Evolutionary conservation across 1,139 yeast genomes (phyloP).

Genomic region (Pichia sp.): DNA sequence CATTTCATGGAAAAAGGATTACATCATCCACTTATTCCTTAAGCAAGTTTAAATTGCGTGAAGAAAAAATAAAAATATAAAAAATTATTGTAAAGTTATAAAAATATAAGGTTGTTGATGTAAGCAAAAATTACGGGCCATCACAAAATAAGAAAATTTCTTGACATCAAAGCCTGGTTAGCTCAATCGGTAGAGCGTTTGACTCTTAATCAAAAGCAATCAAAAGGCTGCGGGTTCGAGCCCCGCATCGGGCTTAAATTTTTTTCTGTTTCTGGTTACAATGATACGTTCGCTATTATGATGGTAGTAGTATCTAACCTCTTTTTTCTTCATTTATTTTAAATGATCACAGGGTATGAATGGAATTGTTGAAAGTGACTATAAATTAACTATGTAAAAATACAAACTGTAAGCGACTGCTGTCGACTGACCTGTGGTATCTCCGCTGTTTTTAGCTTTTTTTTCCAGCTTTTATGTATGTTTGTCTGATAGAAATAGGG

Average conservation of each 20-base stretch:
- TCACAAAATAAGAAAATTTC: background rate
- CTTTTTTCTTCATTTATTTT: background rate
- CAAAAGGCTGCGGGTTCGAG: constrained; percentile 41
- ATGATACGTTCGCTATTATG: background rate
- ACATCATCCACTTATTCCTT: too few species aligned
- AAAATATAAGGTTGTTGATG: too few species aligned
- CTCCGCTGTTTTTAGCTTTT: background rate
- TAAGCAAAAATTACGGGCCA: too few species aligned
- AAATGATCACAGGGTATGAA: background rate
- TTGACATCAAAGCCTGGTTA: constrained; percentile 23
- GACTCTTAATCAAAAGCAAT: constrained; percentile 32
- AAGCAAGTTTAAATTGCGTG: too few species aligned
- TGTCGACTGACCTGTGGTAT: background rate
- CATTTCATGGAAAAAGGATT: too few species aligned
- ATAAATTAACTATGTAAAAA: background rate
- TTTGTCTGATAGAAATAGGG: too few species aligned
- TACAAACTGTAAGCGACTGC: background rate
- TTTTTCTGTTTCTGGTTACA: background rate
- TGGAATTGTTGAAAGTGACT: background rate
- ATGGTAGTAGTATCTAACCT: too few species aligned
- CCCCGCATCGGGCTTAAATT: constrained; percentile 37
- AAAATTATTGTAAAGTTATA: too few species aligned
- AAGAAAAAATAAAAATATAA: too few species aligned
- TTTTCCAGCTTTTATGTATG: background rate
- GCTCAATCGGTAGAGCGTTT: constrained; percentile 39